Evolutionary conservation across 257 asterid genomes (phyloP).

Genomic region (Anisodus tanguticus): DNA sequence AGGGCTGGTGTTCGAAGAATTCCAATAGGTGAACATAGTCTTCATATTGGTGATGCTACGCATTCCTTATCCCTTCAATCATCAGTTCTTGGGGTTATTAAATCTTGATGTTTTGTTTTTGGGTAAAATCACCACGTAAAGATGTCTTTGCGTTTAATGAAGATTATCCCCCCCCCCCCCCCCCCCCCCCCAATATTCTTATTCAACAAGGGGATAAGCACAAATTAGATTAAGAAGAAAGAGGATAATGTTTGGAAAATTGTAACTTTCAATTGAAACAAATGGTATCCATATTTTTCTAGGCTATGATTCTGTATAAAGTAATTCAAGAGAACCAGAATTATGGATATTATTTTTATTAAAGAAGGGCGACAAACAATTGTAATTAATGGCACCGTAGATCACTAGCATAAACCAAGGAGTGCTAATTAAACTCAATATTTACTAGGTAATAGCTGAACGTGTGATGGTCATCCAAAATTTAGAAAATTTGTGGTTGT

Average conservation of each 20-base stretch:
- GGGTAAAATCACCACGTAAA: not conserved
- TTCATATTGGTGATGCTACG: constrained; percentile 62
- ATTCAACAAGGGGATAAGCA: constrained; percentile 19
- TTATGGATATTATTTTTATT: not conserved
- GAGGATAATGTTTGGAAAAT: not conserved
- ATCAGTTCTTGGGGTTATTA: constrained; percentile 49
- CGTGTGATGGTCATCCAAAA: not conserved
- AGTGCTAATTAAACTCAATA: no score
- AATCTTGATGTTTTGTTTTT: constrained; percentile 27
- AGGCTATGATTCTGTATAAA: not conserved
- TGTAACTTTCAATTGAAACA: constrained; percentile 13
- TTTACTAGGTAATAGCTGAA: not conserved
- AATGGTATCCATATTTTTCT: not conserved
- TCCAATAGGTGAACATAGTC: constrained; percentile 75
- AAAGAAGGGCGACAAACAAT: no score
- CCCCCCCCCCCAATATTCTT: not conserved
- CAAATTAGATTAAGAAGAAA: not conserved
- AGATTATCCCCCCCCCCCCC: no score
- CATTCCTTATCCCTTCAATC: constrained; percentile 69
- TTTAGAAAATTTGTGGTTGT: no score
- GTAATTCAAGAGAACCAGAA: not conserved
- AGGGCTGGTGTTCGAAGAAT: constrained; percentile 68
- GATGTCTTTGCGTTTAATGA: constrained; percentile 8
- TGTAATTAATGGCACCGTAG: not conserved
- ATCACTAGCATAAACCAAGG: not conserved